Evolutionary conservation across 2,329 filamentous ascomycete species (phyloP), one percentile per base, ranked within the genome.

Genomic region (Emydomyces testavorans): DNA sequence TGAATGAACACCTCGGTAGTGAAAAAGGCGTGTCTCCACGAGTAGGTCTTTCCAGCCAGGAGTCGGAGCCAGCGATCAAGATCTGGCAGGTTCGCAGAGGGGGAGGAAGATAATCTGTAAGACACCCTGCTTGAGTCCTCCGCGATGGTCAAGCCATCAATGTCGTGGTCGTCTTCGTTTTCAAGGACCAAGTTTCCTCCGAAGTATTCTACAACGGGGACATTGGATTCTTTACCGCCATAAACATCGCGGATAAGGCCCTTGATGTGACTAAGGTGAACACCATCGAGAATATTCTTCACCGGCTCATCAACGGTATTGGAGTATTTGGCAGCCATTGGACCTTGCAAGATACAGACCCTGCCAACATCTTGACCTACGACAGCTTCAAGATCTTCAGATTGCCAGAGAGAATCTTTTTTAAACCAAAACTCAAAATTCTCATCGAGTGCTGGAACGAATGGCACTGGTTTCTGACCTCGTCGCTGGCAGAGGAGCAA

Each of bases 381-480:
- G 50, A 98, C 89, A 46, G 92, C 92, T 60, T 93, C 90, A 8
- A 98, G 75, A 61, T 98, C 92, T 69, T 98, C 92, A 1, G 92
- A 96, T 70, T 98, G 92, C 92, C 92, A 98, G 6, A 98, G 77
- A 1, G 92, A 98, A 66, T 98, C 92, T 74, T 98, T 98, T 80
- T 98, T 98, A 82, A 98, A 98, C 74, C 87, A 98, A 71, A 93
- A 94, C 64, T 98, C 92, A 57, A 98, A 98, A 64, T 90, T 94
- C 54, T 94, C 88, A 59, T 98, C 92, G 18, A 98, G 76, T n/a
- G 84, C 76, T 4, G 92, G 92, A 24, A 98, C 89, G 63, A 98
- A 98, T 0, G 90, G 92, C 23, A 93, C 85, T 2, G 92, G 92
- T 76, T 98, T 98, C 73, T 98, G 92, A 34, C 83, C 83, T 40